phyloP scores from a whole-genome alignment of 305 asterid species.

The Caryopteris hybrid region DNA sequence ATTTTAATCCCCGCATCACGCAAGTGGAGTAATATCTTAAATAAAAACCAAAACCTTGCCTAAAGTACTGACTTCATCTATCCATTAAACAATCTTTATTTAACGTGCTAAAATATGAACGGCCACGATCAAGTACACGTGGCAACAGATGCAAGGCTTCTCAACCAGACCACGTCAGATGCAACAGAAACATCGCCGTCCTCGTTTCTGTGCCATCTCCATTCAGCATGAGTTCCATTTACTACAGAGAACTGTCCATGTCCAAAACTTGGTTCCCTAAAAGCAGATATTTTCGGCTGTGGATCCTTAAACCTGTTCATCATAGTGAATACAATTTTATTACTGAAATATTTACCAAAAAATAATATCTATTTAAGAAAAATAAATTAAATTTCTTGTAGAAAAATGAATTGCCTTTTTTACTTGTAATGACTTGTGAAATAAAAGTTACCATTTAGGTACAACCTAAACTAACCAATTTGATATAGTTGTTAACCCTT shows the following conservation, averaged over 20 bases:
- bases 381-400: not conserved
- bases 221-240: constrained; percentile 62
- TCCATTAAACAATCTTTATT: too few relatives aligned
- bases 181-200: constrained; percentile 39
- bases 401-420: too few relatives aligned
- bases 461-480: too few relatives aligned
- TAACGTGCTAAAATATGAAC: not conserved
- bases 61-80: too few relatives aligned
- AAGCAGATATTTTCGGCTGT: constrained; percentile 49
- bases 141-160: constrained; percentile 31
- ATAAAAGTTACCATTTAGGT: too few relatives aligned
- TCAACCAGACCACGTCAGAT: constrained; percentile 50
- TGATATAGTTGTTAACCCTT: too few relatives aligned
- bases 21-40: too few relatives aligned
- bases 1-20: too few relatives aligned
- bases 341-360: too few relatives aligned
- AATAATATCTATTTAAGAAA: not conserved
- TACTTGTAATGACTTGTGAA: too few relatives aligned
- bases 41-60: too few relatives aligned
- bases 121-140: constrained; percentile 16
- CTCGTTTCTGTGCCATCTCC: constrained; percentile 77
- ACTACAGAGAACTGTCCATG: constrained; percentile 55
- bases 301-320: constrained; percentile 46
- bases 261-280: constrained; percentile 87
- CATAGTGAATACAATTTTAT: not conserved